phyloP scores from a whole-genome alignment of 371 early-diverging fungal genomes.

The Rhizopus sp. region DNA sequence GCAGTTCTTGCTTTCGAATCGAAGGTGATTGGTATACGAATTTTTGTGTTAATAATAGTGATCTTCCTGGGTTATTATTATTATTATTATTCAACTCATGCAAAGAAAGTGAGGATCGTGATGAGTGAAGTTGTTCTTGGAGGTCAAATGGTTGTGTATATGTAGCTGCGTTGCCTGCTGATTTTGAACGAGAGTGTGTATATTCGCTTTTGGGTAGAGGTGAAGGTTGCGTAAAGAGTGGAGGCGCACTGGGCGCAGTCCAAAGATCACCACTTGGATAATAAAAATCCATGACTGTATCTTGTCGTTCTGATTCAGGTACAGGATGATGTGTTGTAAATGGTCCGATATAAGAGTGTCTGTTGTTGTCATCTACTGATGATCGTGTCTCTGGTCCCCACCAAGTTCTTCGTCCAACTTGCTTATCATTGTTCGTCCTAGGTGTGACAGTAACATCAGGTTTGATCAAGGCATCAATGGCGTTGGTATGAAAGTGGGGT shows the following conservation, averaged over 20 bases:
- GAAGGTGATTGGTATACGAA: slow-evolving; percentile 31
- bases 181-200: slow-evolving; percentile 37
- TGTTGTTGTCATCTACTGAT: not conserved
- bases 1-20: not conserved
- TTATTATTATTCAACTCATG: slow-evolving; percentile 22
- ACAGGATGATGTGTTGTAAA: not conserved
- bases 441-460: not conserved
- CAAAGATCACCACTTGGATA: not conserved
- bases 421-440: not conserved
- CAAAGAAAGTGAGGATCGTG: slow-evolving; percentile 18
- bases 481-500: slow-evolving; percentile 33
- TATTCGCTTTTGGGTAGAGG: slow-evolving; percentile 13
- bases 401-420: slow-evolving; percentile 1
- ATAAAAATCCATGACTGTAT: not conserved
- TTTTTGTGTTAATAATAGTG: slow-evolving; percentile 36
- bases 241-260: slow-evolving; percentile 6
- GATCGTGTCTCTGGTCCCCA: not conserved
- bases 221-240: not conserved
- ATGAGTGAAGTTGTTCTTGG: slow-evolving; percentile 13
- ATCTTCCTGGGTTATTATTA: slow-evolving; percentile 22
- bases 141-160: slow-evolving; percentile 13
- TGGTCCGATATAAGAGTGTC: slow-evolving; percentile 6
- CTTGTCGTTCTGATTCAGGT: not conserved
- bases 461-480: slow-evolving; percentile 31
- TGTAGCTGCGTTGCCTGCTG: slow-evolving; percentile 7